Base-by-base conservation (phyloP, 2,329 filamentous ascomycete species). In the Calonectria pseudoreteaudii region DNA sequence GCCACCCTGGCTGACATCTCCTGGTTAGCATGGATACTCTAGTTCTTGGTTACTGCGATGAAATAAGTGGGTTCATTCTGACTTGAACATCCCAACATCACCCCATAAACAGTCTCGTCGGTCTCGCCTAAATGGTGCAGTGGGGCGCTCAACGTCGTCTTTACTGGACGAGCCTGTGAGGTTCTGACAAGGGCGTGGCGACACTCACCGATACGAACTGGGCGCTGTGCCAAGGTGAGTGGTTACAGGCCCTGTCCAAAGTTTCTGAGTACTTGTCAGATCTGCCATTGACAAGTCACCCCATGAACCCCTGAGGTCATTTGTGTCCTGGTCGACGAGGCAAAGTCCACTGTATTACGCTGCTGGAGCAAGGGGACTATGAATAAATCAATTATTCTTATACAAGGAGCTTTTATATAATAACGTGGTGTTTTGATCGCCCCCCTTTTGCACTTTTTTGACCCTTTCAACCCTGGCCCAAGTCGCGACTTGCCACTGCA, bases 21-120 rank as follows among this genome's bases (percentile, higher is more conserved):
- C 50, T 68, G 49, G 36, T 58, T 68, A 68, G 58, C 47, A 68
- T 58, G 23, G 14, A 34, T 30, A 68, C 50, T 47, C 26, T 16
- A 23, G 36, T 16, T 31, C 28, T 53, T 53, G 47, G 65, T 26
- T 20, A 26, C 9, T 34, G 26, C 23, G 26, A 30, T 36, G 26
- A 36, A 36, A 50, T 49, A 49, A 50, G 53, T 69, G 67, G 67
- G 38, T 58, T 69, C 67, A 64, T 64, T 52, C 53, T 69, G 58
- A 52, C 41, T 50, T 58, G 53, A 49, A 41, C 38, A 38, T 68
- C 52, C 31, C 66, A 58, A 38, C 10, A 58, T 58, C 34, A 53
- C 36, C 66, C 56, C 67, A 69, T 58, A 50, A 44, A 34, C 41
- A 44, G 38, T 26, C 13, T 62, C 53, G 14, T 44, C 30, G 44